Conservation (phyloP, 2,329 filamentous ascomycete species). For the Colletotrichum zoysiae region DNA sequence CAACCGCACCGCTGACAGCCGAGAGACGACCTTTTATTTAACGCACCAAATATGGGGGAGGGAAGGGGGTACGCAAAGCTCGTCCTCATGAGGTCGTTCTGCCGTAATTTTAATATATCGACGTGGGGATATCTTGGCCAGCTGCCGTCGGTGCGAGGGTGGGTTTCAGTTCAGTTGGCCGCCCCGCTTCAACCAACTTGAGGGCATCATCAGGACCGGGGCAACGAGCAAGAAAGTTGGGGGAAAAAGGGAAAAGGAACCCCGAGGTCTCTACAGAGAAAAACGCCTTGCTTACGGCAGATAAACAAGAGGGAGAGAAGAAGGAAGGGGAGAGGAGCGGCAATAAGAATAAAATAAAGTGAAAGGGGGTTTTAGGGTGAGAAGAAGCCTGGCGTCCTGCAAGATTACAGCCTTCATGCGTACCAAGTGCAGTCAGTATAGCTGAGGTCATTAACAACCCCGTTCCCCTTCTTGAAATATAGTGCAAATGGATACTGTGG, state of each 20-base stretch:
- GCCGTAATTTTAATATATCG: conserved; percentile 40
- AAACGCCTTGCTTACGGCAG: background rate
- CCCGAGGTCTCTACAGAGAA: background rate
- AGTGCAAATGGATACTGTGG: background rate
- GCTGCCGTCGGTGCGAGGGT: conserved; percentile 29
- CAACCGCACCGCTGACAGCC: conserved; percentile 12
- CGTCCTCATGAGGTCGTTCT: conserved; percentile 38
- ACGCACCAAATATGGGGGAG: background rate
- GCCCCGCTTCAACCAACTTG: conserved; percentile 35
- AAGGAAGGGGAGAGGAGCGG: background rate
- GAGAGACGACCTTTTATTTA: conserved; percentile 18
- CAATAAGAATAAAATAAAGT: background rate
- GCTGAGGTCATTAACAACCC: background rate
- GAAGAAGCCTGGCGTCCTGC: background rate
- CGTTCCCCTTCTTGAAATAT: background rate
- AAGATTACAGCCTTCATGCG: conserved; percentile 13
- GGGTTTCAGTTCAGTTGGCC: conserved; percentile 38
- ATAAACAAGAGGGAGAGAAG: background rate
- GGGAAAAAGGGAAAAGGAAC: background rate
- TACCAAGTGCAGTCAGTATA: conserved; percentile 3
- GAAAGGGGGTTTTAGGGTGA: background rate
- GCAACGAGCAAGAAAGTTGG: background rate
- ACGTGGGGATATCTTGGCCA: conserved; percentile 37
- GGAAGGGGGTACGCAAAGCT: conserved; percentile 4
- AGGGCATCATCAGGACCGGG: conserved; percentile 34